phyloP scores from a whole-genome alignment of 352 stramenopile species.

The Phytophthora litchii region DNA sequence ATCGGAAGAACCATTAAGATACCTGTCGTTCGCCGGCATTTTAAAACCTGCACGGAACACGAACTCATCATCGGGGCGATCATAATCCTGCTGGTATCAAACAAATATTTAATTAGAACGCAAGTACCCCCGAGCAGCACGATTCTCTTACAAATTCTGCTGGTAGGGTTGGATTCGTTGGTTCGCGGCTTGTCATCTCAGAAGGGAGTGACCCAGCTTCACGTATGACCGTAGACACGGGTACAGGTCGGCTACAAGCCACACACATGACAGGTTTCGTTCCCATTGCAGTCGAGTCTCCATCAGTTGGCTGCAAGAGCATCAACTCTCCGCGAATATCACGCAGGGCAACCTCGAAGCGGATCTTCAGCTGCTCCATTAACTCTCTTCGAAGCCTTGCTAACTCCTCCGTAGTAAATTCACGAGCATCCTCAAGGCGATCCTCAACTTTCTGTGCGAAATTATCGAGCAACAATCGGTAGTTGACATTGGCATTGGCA shows the following conservation, averaged over 20 bases:
- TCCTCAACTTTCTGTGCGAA: slow-evolving; percentile 80
- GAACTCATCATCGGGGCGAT: slow-evolving; percentile 76
- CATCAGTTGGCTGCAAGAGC: slow-evolving; percentile 48
- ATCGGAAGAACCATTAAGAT: slow-evolving; percentile 1
- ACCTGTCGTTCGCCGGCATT: slow-evolving; percentile 83
- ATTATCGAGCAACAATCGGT: slow-evolving; percentile 69
- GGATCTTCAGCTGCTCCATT: slow-evolving; percentile 61
- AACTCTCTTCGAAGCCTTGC: slow-evolving; percentile 67
- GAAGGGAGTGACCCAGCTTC: slow-evolving; percentile 54
- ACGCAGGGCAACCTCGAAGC: slow-evolving; percentile 60
- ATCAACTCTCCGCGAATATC: slow-evolving; percentile 73
- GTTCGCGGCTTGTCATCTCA: slow-evolving; percentile 37
- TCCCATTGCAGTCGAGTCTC: slow-evolving; percentile 76
- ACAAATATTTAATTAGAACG: slow-evolving; percentile 7
- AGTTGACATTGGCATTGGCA: slow-evolving; percentile 63
- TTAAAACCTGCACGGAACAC: slow-evolving; percentile 85
- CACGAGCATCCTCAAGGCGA: slow-evolving; percentile 62
- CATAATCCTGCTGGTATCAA: slow-evolving; percentile 51
- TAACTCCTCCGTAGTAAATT: slow-evolving; percentile 70
- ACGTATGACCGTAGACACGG: slow-evolving; percentile 58
- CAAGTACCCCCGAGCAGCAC: neutral
- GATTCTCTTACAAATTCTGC: slow-evolving; percentile 30
- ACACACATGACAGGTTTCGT: slow-evolving; percentile 87
- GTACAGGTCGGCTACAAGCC: slow-evolving; percentile 76
- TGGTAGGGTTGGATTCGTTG: slow-evolving; percentile 27